Evolutionary conservation across 352 stramenopile species (phyloP).

Genomic region (Sclerospora graminicola): DNA sequence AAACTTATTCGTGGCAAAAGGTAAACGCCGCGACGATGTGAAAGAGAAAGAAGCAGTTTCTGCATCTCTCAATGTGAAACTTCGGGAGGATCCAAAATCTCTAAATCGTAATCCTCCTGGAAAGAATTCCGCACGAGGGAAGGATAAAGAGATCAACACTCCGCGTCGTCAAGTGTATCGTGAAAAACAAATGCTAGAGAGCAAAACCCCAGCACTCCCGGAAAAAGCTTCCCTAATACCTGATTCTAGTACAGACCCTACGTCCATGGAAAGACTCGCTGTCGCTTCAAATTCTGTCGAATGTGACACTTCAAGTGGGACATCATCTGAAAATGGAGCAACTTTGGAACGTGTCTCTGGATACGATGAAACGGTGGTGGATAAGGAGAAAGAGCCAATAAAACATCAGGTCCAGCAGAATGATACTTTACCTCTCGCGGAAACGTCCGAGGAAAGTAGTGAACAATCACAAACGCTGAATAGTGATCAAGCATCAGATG

Average conservation of each 20-base stretch:
- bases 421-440: too few species aligned
- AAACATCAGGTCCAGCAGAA: too few species aligned
- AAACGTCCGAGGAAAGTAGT: too few species aligned
- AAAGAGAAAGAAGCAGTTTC: conserved; percentile 5
- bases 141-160: conserved; percentile 8
- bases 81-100: conserved; percentile 14
- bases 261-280: too few species aligned
- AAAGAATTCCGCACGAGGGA: conserved; percentile 15
- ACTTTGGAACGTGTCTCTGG: not conserved
- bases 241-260: too few species aligned
- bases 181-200: conserved; percentile 31
- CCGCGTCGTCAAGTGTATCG: conserved; percentile 47
- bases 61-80: conserved; percentile 10
- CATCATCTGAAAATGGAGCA: not conserved
- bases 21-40: conserved; percentile 11
- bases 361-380: too few species aligned
- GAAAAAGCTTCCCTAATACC: not conserved
- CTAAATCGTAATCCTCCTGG: conserved; percentile 15
- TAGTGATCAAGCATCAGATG: not conserved
- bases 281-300: too few species aligned
- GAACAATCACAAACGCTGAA: too few species aligned
- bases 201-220: not conserved
- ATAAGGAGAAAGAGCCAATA: too few species aligned
- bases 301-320: not conserved
- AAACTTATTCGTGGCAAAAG: conserved; percentile 9